These are phyloP conservation scores for Calonectria hawksworthii DNA, from an alignment of 2,329 filamentous ascomycete genomes.

Conservation along the genomic window DNA sequence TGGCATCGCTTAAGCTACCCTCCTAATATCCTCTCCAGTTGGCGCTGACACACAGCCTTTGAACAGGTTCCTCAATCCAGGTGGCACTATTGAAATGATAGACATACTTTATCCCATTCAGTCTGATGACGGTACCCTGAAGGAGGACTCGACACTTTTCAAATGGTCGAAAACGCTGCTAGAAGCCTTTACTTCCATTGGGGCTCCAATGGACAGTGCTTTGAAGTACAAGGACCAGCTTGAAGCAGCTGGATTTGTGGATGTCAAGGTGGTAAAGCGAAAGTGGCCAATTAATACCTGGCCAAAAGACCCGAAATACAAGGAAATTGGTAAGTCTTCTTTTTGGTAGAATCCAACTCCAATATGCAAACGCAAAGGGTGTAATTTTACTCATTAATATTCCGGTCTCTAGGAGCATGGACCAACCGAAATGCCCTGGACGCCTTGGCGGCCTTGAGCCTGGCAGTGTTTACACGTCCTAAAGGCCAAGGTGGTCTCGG, in stretches of 20 bases:
- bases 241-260: slow-evolving; percentile 14
- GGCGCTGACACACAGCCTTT: neutral
- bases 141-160: neutral
- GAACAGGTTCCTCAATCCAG: slow-evolving; percentile 14
- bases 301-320: slow-evolving; percentile 33
- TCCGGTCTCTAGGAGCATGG: slow-evolving; percentile 12
- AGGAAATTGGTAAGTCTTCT: slow-evolving; percentile 33
- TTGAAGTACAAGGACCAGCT: slow-evolving; percentile 30
- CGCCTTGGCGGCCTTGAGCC: slow-evolving; percentile 17
- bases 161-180: slow-evolving; percentile 27
- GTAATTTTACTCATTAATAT: neutral
- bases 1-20: neutral
- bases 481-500: slow-evolving; percentile 16
- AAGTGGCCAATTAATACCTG: slow-evolving; percentile 30
- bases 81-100: slow-evolving; percentile 28
- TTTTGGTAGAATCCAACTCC: neutral
- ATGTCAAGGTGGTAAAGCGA: slow-evolving; percentile 14
- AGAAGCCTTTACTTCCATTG: neutral
- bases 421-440: slow-evolving; percentile 18
- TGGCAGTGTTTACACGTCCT: slow-evolving; percentile 26
- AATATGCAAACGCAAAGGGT: neutral
- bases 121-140: slow-evolving; percentile 18
- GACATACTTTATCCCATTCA: slow-evolving; percentile 31
- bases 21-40: neutral
- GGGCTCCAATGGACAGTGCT: slow-evolving; percentile 3